Conservation (phyloP, 257 asterid genomes). For the Gentiana straminea region DNA sequence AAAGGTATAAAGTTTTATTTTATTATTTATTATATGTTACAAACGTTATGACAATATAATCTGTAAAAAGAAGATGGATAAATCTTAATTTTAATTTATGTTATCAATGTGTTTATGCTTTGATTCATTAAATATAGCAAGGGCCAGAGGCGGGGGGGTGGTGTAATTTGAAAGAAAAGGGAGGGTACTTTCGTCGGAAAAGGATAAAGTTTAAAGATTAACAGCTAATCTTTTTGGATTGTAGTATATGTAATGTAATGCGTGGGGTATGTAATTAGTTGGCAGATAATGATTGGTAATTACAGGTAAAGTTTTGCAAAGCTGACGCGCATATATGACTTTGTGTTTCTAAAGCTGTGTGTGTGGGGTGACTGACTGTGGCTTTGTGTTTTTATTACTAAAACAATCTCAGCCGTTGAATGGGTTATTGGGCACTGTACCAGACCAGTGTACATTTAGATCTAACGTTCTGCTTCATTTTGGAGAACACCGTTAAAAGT, state of each 20-base stretch:
- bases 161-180: neutral
- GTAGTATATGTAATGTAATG: neutral
- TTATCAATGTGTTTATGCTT: no score
- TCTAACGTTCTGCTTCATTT: conserved; percentile 8
- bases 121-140: no score
- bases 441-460: neutral
- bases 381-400: neutral
- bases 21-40: no score
- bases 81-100: no score
- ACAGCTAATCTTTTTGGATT: conserved; percentile 12
- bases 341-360: neutral
- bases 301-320: neutral
- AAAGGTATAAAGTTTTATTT: no score
- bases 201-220: neutral
- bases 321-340: neutral
- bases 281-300: neutral
- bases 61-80: no score
- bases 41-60: no score
- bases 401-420: neutral
- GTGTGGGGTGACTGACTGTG: neutral
- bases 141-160: neutral
- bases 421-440: neutral
- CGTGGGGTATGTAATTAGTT: conserved; percentile 4
- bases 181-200: neutral
- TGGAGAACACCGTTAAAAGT: neutral